These are phyloP conservation scores for Talaromyces stipitatus DNA, from an alignment of 495 filamentous ascomycete species.

Conservation along the genomic window DNA sequence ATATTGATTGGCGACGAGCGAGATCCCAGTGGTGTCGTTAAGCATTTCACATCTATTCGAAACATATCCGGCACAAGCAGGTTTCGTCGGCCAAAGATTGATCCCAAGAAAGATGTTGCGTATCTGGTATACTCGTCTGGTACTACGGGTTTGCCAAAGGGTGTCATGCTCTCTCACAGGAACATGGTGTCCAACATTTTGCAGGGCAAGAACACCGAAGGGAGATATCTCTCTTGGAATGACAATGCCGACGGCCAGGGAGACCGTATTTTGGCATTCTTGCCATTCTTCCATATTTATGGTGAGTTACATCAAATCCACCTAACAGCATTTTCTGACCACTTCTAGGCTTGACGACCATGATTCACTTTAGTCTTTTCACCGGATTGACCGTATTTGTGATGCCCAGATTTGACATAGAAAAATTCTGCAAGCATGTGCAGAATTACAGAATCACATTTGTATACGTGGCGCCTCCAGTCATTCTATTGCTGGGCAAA, in stretches of 20 bases:
- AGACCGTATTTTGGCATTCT: slow-evolving; percentile 67
- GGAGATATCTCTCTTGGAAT: slow-evolving; percentile 41
- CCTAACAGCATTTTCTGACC: background rate
- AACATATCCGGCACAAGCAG: slow-evolving; percentile 46
- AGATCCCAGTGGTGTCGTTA: slow-evolving; percentile 50
- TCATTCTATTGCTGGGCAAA: slow-evolving; percentile 75
- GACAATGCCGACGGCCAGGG: slow-evolving; percentile 53
- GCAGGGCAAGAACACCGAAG: slow-evolving; percentile 47
- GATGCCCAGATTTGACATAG: slow-evolving; percentile 79
- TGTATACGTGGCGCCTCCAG: slow-evolving; percentile 76
- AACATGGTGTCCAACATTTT: slow-evolving; percentile 67
- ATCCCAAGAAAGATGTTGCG: slow-evolving; percentile 34
- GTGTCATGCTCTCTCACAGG: slow-evolving; percentile 68
- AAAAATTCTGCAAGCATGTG: slow-evolving; percentile 65
- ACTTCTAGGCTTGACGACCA: slow-evolving; percentile 51
- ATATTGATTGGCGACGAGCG: slow-evolving; percentile 63
- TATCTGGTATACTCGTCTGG: slow-evolving; percentile 73
- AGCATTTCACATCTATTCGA: slow-evolving; percentile 69
- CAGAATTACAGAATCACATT: slow-evolving; percentile 71
- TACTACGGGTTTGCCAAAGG: slow-evolving; percentile 81
- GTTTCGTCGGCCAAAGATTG: slow-evolving; percentile 26
- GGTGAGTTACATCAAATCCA: slow-evolving; percentile 31
- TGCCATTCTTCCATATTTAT: slow-evolving; percentile 96
- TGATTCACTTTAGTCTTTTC: slow-evolving; percentile 57
- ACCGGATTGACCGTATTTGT: slow-evolving; percentile 63